A percentile compares a stretch with the other conserved stretches of the same genome.
Conservation (phyloP, 768 basidiomycete species). For the Calocybe cyanea region DNA sequence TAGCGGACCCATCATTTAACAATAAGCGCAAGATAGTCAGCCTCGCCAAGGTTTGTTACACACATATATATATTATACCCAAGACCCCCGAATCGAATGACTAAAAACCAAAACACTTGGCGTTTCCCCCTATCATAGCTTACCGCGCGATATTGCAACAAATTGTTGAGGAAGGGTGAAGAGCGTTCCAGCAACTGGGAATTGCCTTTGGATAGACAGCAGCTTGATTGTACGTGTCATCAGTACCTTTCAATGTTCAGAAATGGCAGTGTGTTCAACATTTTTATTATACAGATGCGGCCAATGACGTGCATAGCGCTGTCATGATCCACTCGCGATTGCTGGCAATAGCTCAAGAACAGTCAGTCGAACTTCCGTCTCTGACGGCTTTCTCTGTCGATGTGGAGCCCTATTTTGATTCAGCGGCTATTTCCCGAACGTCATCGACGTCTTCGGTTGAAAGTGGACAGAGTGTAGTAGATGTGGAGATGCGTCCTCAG, state of each 20-base stretch:
- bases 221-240: constrained; percentile 24
- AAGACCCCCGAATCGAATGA: background rate
- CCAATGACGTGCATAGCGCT: constrained; percentile 33
- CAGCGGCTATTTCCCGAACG: background rate
- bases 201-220: constrained; percentile 16
- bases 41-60: constrained; percentile 29
- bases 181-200: constrained; percentile 34
- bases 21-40: constrained; percentile 25
- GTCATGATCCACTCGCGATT: constrained; percentile 27
- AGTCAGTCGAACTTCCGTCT: constrained; percentile 12
- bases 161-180: constrained; percentile 25
- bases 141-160: constrained; percentile 27
- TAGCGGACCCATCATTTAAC: constrained; percentile 24
- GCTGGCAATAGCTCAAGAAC: constrained; percentile 20
- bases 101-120: background rate
- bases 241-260: background rate
- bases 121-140: constrained; percentile 21
- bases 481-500: constrained; percentile 18
- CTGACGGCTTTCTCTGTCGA: constrained; percentile 4
- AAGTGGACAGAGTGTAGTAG: background rate
- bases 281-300: constrained; percentile 29
- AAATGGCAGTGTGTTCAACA: background rate
- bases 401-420: constrained; percentile 2
- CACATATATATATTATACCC: background rate
- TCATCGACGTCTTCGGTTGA: background rate